These are phyloP conservation scores for Gracilariopsis chorda DNA, from an alignment of 23 red algal genomes.

Conservation along the genomic window DNA sequence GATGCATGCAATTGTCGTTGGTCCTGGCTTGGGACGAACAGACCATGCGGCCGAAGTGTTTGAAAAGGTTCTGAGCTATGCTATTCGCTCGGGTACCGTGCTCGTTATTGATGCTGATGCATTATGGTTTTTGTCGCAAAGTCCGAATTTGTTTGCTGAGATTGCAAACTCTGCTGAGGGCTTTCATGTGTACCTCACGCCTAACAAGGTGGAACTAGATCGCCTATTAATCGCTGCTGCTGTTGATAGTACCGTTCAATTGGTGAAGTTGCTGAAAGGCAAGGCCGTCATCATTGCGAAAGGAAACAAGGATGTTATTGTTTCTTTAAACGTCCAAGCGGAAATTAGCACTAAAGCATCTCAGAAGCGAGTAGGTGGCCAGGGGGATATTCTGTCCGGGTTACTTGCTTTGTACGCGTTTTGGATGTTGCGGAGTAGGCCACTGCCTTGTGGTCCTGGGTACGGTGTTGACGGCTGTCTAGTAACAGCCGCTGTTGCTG, in stretches of 20 bases:
- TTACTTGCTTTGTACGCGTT: constrained; percentile 23
- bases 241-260: background rate
- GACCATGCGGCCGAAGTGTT: background rate
- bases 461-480: background rate
- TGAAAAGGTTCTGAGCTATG: background rate
- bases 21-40: constrained; percentile 83
- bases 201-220: constrained; percentile 69
- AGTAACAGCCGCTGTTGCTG: background rate
- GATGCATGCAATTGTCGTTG: constrained; percentile 70
- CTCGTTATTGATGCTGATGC: constrained; percentile 90
- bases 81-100: background rate
- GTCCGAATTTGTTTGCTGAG: background rate
- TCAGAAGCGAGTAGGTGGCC: constrained; percentile 72
- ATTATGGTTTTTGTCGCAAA: constrained; percentile 46
- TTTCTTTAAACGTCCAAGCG: background rate
- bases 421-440: background rate
- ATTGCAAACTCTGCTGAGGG: background rate
- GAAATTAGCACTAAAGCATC: background rate
- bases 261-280: constrained; percentile 13
- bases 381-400: constrained; percentile 87
- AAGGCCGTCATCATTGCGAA: constrained; percentile 70
- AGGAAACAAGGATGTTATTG: constrained; percentile 36
- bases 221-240: constrained; percentile 22
- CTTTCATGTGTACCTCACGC: constrained; percentile 64
- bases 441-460: background rate